phyloP scores from a whole-genome alignment of 768 basidiomycete species.

The Fomitopsis pulvina region DNA sequence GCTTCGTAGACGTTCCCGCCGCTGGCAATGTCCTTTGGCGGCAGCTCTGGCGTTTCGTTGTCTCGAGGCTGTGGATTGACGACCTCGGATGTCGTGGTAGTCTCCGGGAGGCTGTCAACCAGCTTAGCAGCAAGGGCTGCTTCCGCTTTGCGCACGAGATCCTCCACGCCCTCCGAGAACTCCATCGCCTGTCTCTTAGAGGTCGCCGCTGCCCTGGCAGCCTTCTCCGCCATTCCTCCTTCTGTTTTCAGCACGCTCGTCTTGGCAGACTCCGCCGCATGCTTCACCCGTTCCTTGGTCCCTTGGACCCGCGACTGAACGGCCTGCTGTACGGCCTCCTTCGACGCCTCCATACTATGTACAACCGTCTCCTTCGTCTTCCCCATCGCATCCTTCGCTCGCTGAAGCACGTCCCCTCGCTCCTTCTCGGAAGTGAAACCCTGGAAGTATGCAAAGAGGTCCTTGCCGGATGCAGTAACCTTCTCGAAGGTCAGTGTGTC shows the following conservation, averaged over 20 bases:
- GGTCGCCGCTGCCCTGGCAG: constrained; percentile 34
- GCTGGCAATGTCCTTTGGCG: constrained; percentile 10
- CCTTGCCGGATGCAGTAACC: constrained; percentile 46
- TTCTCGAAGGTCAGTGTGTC: constrained; percentile 63
- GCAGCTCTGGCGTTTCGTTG: constrained; percentile 8
- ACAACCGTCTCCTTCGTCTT: constrained; percentile 29
- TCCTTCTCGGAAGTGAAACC: constrained; percentile 45
- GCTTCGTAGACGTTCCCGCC: constrained; percentile 48
- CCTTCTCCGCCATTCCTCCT: constrained; percentile 23
- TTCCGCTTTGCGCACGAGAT: constrained; percentile 68
- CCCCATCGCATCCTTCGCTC: constrained; percentile 26
- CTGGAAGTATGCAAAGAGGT: constrained; percentile 41
- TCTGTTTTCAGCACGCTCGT: constrained; percentile 37
- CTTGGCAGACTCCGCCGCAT: constrained; percentile 40
- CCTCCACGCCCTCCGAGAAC: constrained; percentile 58
- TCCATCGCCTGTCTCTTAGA: constrained; percentile 39
- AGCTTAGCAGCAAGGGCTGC: constrained; percentile 50
- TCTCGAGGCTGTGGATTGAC: constrained; percentile 20
- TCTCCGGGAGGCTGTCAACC: constrained; percentile 18
- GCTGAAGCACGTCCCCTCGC: constrained; percentile 28
- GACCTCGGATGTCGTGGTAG: constrained; percentile 22
- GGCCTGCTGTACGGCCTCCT: background rate
- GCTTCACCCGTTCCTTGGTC: constrained; percentile 39
- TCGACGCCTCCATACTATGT: constrained; percentile 35
- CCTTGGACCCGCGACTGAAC: constrained; percentile 29